These are phyloP conservation scores for Noccaea caerulescens DNA, from an alignment of 345 rosid species.

Conservation along the genomic window DNA sequence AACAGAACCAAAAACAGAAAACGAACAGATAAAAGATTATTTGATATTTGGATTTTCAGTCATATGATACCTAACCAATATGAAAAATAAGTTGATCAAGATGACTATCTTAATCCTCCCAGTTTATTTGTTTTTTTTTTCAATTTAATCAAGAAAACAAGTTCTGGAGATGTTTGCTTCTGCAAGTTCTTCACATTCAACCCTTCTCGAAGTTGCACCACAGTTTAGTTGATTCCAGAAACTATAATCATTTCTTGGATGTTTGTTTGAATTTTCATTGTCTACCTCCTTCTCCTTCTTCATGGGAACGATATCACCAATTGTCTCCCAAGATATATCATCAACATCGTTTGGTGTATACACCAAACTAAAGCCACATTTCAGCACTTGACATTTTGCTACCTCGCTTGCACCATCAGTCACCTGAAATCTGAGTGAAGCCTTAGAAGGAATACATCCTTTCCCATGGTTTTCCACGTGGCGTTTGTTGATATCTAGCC, in stretches of 20 bases:
- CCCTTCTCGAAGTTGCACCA: constrained; percentile 6
- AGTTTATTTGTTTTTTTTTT: no score
- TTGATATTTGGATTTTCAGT: neutral
- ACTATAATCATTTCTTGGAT: neutral
- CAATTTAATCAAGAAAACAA: neutral
- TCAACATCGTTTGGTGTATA: constrained; percentile 9
- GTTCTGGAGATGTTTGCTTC: constrained; percentile 2
- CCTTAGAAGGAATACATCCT: constrained; percentile 7
- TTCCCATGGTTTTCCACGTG: neutral
- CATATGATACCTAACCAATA: neutral
- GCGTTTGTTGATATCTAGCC: neutral
- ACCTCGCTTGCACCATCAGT: neutral
- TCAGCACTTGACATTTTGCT: neutral
- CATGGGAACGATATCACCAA: neutral
- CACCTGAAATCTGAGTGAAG: constrained; percentile 6
- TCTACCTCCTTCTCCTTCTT: neutral
- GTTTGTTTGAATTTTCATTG: neutral
- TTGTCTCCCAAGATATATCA: neutral
- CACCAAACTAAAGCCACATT: constrained; percentile 29
- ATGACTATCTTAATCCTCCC: no score
- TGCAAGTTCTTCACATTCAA: constrained; percentile 10
- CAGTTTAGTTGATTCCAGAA: neutral
- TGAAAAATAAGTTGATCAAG: neutral
- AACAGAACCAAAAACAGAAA: neutral
- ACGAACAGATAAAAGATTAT: neutral